A percentile compares a stretch with the other conserved stretches of the same genome.
Evolutionary conservation across 2,329 filamentous ascomycete species (phyloP).

Genomic region (Neocatenulostroma microsporum): DNA sequence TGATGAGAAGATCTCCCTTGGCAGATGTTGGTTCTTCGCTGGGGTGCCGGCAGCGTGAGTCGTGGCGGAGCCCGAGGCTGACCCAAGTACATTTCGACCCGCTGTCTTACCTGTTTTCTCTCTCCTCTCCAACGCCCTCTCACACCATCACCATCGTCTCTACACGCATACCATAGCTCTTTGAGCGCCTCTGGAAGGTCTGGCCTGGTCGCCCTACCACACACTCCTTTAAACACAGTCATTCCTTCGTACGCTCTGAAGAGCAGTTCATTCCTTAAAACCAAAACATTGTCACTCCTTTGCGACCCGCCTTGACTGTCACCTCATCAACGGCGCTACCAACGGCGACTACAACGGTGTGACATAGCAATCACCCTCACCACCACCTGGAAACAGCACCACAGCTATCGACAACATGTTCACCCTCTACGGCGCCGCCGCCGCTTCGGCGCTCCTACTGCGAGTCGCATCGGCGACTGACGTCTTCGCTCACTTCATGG

Average conservation of each 20-base stretch:
- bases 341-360: background rate
- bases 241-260: constrained; percentile 14
- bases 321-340: background rate
- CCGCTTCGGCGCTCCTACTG: constrained; percentile 19
- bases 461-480: constrained; percentile 22
- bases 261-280: constrained; percentile 19
- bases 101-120: constrained; percentile 3
- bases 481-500: constrained; percentile 33
- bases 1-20: background rate
- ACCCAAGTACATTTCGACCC: background rate
- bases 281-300: constrained; percentile 7
- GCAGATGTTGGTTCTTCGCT: background rate
- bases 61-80: too few species aligned
- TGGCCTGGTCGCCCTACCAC: constrained; percentile 20
- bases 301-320: background rate
- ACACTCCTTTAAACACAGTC: constrained; percentile 20
- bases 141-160: constrained; percentile 4
- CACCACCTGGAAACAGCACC: background rate
- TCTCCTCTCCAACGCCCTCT: constrained; percentile 6
- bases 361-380: background rate
- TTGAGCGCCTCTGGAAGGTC: constrained; percentile 22
- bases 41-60: background rate
- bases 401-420: constrained; percentile 4
- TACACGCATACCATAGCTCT: constrained; percentile 13
- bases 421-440: constrained; percentile 10